A percentile compares a stretch with the other conserved stretches of the same genome.
These are phyloP conservation scores for Xylaria arbuscula DNA, from an alignment of 2,329 filamentous ascomycete species.

Conservation along the genomic window DNA sequence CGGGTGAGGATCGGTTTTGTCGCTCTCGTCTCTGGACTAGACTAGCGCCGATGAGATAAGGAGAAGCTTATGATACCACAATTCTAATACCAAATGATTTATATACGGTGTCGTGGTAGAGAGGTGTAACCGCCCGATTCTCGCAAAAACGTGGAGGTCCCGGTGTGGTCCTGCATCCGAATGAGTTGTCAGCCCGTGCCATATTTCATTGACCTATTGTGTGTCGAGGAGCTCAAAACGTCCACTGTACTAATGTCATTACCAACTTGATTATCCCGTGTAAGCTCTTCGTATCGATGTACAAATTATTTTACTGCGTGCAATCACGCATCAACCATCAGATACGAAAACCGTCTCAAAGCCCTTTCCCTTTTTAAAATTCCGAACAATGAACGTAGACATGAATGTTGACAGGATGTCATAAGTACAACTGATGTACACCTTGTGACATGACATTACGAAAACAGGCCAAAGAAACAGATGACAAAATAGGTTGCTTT, in stretches of 20 bases:
- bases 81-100: conserved; percentile 34
- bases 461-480: neutral
- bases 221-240: neutral
- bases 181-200: neutral
- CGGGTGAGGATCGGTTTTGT: neutral
- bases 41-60: neutral
- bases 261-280: neutral
- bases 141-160: no score
- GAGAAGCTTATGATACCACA: conserved; percentile 32
- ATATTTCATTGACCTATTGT: no score
- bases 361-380: conserved; percentile 3
- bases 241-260: neutral
- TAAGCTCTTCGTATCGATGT: neutral
- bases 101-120: neutral
- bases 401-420: neutral
- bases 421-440: neutral
- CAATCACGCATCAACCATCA: neutral
- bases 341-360: conserved; percentile 6
- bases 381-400: conserved; percentile 8
- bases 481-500: conserved; percentile 6
- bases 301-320: neutral
- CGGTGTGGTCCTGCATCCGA: no score
- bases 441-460: neutral
- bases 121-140: neutral
- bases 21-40: neutral